Evolutionary conservation across 805 yeast genomes (phyloP).

Genomic region (Cyberlindnera petersonii): DNA sequence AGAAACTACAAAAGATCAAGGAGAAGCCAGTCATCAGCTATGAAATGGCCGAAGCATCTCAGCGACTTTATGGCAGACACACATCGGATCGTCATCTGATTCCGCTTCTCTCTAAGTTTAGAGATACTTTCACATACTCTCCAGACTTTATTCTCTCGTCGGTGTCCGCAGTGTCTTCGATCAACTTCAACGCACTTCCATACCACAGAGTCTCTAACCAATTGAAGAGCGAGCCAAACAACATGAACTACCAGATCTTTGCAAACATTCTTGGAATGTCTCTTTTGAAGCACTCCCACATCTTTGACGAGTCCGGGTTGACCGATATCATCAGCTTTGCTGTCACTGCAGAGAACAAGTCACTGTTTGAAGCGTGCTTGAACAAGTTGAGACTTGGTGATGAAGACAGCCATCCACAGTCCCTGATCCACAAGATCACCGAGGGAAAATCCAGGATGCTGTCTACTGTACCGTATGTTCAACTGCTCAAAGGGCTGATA

Average conservation of each 20-base stretch:
- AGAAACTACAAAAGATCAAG: background rate
- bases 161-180: constrained; percentile 6
- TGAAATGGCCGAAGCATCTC: constrained; percentile 6
- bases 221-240: constrained; percentile 3
- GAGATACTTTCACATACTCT: background rate
- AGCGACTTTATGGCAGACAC: constrained; percentile 4
- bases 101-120: background rate
- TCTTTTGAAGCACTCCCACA: background rate
- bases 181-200: constrained; percentile 6
- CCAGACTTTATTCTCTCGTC: constrained; percentile 6
- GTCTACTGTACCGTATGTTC: constrained; percentile 2
- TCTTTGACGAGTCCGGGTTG: constrained; percentile 2
- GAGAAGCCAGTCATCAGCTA: constrained; percentile 4
- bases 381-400: constrained; percentile 7
- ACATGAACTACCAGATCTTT: constrained; percentile 12
- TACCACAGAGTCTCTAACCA: background rate
- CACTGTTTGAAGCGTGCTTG: constrained; percentile 5
- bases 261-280: constrained; percentile 3
- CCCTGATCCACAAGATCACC: constrained; percentile 6
- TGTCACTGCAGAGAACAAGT: constrained; percentile 5
- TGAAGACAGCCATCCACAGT: constrained; percentile 4
- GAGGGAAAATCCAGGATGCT: background rate
- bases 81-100: background rate
- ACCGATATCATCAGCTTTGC: constrained; percentile 5
- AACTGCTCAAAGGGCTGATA: constrained; percentile 9